Base-by-base conservation (phyloP, 2,329 filamentous ascomycete genomes). In the Diatrype stigma region DNA sequence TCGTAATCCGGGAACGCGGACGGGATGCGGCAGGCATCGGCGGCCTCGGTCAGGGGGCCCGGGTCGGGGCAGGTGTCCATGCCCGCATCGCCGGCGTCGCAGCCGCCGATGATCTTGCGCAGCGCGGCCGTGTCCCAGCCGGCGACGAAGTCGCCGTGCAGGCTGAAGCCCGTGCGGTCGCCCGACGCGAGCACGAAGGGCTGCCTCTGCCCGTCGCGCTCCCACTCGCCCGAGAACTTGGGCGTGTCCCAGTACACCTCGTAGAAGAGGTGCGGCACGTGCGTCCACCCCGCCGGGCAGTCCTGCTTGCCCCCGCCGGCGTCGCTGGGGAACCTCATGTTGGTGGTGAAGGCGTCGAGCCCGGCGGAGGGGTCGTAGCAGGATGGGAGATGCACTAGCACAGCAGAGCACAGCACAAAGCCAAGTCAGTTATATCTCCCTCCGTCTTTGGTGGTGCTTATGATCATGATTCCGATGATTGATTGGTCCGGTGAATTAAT, bases 301-400 rank as follows among this genome's bases (percentile, higher is more conserved):
- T 82, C 75, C 48, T 67, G 59, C 60, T 76, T 75, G 49, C 78
- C 79, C 53, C 73, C 71, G 57, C 71, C 66, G 3, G 64, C 68
- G 46, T 69, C 64, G 3, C 67, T 67, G n/a, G 86, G 86, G 63
- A 80, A 89, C 23, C 71, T 75, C 76, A 86, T 85, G 73, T 89
- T 89, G 58, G 75, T 77, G 62, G 77, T 73, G 73, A 82, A 83
- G 70, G 85, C 75, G 30, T 74, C 70, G 38, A 85, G 72, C 51
- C 80, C 82, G 45, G 78, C 73, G 42, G 77, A 66, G 28, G 85
- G 86, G 67, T 89, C 79, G 78, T 87, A 89, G 76, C 86, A 89
- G 6, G 82, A 85, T 6, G 86, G 86, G 70, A 89, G 87, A 73
- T 87, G 85, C 37, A 89, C 71, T n/a, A n/a, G n/a, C n/a, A n/a